These are phyloP conservation scores for Hypoxylon sp. DNA, from an alignment of 2,329 filamentous ascomycete genomes.

Conservation along the genomic window DNA sequence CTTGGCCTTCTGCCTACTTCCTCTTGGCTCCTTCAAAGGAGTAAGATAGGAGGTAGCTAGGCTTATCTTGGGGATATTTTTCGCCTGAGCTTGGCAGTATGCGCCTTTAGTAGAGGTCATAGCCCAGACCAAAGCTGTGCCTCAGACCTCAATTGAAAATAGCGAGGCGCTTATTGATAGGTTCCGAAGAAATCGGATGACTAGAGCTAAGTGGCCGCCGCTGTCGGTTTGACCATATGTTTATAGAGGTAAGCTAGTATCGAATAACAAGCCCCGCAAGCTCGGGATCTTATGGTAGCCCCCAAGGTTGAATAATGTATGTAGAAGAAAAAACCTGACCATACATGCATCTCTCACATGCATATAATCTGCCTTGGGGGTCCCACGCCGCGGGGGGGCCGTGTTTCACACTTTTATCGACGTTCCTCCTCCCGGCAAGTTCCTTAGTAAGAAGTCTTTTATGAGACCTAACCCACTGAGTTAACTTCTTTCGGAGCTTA, in stretches of 20 bases:
- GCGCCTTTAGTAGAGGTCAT: neutral
- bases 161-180: conserved; percentile 14
- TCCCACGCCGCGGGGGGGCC: conserved; percentile 6
- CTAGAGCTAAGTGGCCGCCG: neutral
- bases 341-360: conserved; percentile 11
- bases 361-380: conserved; percentile 2
- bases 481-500: conserved; percentile 1
- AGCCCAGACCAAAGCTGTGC: conserved; percentile 8
- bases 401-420: conserved; percentile 25
- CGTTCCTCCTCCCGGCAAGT: conserved; percentile 22
- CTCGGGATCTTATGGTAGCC: neutral
- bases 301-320: conserved; percentile 1
- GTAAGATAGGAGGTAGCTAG: neutral
- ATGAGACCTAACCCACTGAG: neutral
- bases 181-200: neutral
- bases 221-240: neutral
- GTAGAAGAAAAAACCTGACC: neutral
- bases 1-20: neutral
- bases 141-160: conserved; percentile 1
- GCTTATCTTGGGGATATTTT: neutral
- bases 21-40: neutral
- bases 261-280: conserved; percentile 4
- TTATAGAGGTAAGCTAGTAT: neutral
- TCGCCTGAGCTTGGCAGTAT: conserved; percentile 5
- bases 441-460: neutral